Evolutionary conservation across 805 yeast species (phyloP), one percentile per base, ranked within the genome.

Genomic region (Candida corydali): DNA sequence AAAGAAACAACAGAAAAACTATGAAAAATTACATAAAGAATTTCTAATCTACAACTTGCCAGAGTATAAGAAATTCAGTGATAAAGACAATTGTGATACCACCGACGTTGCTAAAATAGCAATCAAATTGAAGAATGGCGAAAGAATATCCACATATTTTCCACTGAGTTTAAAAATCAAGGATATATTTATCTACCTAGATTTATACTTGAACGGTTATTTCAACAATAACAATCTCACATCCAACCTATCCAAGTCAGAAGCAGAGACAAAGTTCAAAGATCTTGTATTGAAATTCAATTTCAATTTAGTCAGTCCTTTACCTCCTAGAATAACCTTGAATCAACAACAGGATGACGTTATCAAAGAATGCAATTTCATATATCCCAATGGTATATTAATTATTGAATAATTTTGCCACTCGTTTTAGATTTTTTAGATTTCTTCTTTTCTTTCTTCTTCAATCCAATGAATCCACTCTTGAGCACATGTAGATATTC

Each of bases 401-500:
- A 80, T 68, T 50, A 83, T 80, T 12, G 94, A 85, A 44, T 33
- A 19, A 37, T 15, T 22, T 10, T 43, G n/a, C 61, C 60, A 15
- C 54, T 36, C 22, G 61, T 59, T 55, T 57, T 67, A 45, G 62
- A 69, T 54, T 73, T 69, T 65, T 76, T 80, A 64, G 73, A 75
- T 69, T 78, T 80, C 61, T 79, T 80, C 69, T 86, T 86, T 41
- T 84, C 86, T 65, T 86, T 87, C 74, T 82, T 86, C 54, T 78
- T 75, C 57, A 89, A 70, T 1, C 95, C 96, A 3, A 65, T 64
- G 57, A 85, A 77, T 4, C 93, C 89, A 16, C 68, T 54, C 54
- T 86, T 88, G 38, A 88, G 68, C 0, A 75, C 75, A 29, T 76
- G 78, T 1, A 86, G 62, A 59, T 88, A 89, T 17, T 78, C 79